These are phyloP conservation scores for Aspergillus versicolor DNA, from an alignment of 2,329 filamentous ascomycete genomes.

Conservation along the genomic window DNA sequence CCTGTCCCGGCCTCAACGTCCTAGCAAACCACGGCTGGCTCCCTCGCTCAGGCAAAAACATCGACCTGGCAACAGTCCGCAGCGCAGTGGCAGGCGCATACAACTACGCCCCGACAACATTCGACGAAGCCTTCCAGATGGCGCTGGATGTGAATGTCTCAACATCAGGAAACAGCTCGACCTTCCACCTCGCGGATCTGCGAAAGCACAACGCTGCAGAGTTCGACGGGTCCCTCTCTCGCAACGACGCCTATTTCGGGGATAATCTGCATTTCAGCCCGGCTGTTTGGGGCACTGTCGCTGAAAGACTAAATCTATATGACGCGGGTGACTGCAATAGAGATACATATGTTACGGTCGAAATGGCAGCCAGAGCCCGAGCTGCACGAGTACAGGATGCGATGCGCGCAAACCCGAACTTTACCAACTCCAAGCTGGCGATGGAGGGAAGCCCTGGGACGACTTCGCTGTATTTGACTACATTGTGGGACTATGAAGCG, in stretches of 20 bases:
- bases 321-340: not conserved
- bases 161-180: not conserved
- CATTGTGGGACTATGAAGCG: constrained; percentile 3
- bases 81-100: not conserved
- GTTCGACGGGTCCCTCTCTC: not conserved
- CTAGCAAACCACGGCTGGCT: constrained; percentile 11
- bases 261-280: constrained; percentile 5
- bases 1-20: constrained; percentile 6
- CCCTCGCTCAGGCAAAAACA: not conserved
- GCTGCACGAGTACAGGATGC: not conserved
- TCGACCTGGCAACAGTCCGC: not conserved
- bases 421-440: not conserved
- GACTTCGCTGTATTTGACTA: constrained; percentile 5
- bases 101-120: not conserved
- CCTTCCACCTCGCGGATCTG: constrained; percentile 5
- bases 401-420: not conserved
- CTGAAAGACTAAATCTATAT: not conserved
- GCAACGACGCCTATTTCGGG: constrained; percentile 1
- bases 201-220: not conserved
- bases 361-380: not conserved
- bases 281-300: not conserved
- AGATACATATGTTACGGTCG: not conserved
- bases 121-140: not conserved
- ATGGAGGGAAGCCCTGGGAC: not conserved
- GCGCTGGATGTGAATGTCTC: constrained; percentile 2